Evolutionary conservation across 2,329 filamentous ascomycete genomes (phyloP).

Genomic region (Talaromyces funiculosus): DNA sequence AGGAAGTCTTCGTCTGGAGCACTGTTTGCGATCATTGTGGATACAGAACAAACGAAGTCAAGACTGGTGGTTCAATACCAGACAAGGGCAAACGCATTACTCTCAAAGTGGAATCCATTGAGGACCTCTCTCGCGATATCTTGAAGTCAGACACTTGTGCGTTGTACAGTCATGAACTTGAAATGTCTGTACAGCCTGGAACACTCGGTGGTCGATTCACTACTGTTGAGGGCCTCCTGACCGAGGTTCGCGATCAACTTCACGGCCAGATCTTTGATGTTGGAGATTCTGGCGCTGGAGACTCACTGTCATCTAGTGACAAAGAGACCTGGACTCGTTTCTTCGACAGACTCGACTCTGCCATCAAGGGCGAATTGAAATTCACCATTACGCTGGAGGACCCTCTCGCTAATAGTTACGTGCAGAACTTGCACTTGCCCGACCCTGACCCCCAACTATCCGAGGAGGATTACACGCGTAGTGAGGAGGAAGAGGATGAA

Average conservation of each 20-base stretch:
- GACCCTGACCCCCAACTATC: slow-evolving; percentile 80
- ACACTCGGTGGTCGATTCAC: slow-evolving; percentile 95
- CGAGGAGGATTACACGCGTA: slow-evolving; percentile 76
- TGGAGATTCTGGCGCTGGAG: slow-evolving; percentile 62
- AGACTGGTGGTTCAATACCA: slow-evolving; percentile 90
- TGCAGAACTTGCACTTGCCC: slow-evolving; percentile 76
- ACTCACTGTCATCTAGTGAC: slow-evolving; percentile 64
- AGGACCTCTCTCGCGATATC: slow-evolving; percentile 84
- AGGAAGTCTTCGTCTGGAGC: slow-evolving; percentile 93
- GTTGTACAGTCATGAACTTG: slow-evolving; percentile 79
- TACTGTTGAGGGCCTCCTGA: slow-evolving; percentile 88
- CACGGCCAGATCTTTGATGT: slow-evolving; percentile 80
- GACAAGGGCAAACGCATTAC: slow-evolving; percentile 78
- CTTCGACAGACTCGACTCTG: slow-evolving; percentile 68
- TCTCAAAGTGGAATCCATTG: slow-evolving; percentile 60
- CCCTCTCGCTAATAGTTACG: slow-evolving; percentile 85
- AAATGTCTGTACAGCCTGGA: slow-evolving; percentile 81
- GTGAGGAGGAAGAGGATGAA: slow-evolving; percentile 88
- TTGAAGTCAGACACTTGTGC: slow-evolving; percentile 93
- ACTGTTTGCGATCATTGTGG: slow-evolving; percentile 89
- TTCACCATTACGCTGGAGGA: slow-evolving; percentile 83
- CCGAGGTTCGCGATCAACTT: slow-evolving; percentile 86
- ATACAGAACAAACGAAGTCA: slow-evolving; percentile 93
- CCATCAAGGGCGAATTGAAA: slow-evolving; percentile 71
- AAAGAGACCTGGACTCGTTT: slow-evolving; percentile 73